Percentiles rank a stretch among this genome's conserved stretches.
Conservation (phyloP, 345 rosid genomes). For the Brassica cretica region DNA sequence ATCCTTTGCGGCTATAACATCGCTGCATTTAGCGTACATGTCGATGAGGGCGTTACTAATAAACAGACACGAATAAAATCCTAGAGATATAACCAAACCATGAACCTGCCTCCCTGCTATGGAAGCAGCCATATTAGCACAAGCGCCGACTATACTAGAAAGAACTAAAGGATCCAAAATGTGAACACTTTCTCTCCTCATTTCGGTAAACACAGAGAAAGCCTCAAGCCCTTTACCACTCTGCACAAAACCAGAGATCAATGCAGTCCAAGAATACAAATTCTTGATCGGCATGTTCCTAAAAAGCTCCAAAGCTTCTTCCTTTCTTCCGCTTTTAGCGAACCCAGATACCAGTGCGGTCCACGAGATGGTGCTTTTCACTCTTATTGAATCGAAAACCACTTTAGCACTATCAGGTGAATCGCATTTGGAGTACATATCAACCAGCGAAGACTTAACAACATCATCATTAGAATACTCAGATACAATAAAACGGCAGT, state of each 20-base stretch:
- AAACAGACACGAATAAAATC: conserved; percentile 62
- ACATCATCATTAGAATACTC: conserved; percentile 55
- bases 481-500: conserved; percentile 52
- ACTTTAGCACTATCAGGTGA: conserved; percentile 44
- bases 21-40: conserved; percentile 88
- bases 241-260: conserved; percentile 78
- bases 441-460: conserved; percentile 72
- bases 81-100: conserved; percentile 52
- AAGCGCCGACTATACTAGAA: conserved; percentile 71
- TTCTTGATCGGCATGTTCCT: conserved; percentile 44
- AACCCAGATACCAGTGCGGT: conserved; percentile 64
- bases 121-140: conserved; percentile 64
- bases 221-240: conserved; percentile 65
- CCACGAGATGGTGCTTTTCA: conserved; percentile 57
- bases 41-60: conserved; percentile 70
- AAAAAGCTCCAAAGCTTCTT: conserved; percentile 57
- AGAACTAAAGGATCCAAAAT: conserved; percentile 76
- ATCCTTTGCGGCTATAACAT: conserved; percentile 53
- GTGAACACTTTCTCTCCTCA: conserved; percentile 68
- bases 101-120: conserved; percentile 72
- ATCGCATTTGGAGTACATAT: conserved; percentile 73
- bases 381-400: conserved; percentile 56
- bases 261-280: conserved; percentile 68
- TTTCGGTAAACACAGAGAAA: conserved; percentile 50
- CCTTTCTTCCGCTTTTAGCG: conserved; percentile 65